phyloP scores from a whole-genome alignment of 345 rosid genomes.

The Arabis alpina region DNA sequence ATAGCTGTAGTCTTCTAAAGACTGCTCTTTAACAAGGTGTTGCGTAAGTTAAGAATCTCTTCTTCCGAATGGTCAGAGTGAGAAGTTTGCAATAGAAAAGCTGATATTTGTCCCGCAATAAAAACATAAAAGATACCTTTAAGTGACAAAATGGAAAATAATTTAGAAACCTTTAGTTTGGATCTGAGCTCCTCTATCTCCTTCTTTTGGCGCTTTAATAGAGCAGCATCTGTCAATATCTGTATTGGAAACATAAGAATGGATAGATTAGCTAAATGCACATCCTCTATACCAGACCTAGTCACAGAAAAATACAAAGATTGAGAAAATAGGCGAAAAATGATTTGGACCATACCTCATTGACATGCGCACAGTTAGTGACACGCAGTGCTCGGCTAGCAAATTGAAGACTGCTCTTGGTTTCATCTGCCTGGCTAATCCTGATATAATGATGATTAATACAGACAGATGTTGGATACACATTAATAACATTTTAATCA shows the following conservation, averaged over 20 bases:
- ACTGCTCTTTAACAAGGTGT: constrained; percentile 87
- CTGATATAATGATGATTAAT: background rate
- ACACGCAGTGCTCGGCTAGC: too few relatives aligned
- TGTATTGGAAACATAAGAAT: constrained; percentile 39
- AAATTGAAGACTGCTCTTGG: constrained; percentile 94
- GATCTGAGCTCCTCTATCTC: constrained; percentile 97
- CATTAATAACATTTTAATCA: too few relatives aligned
- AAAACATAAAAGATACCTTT: constrained; percentile 12
- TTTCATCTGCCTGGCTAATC: constrained; percentile 72
- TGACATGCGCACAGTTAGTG: constrained; percentile 90
- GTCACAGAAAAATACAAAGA: constrained; percentile 3
- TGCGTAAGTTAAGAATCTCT: constrained; percentile 89
- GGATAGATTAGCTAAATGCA: constrained; percentile 3
- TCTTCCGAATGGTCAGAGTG: constrained; percentile 86
- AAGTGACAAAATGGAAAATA: constrained; percentile 10
- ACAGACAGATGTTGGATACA: too few relatives aligned
- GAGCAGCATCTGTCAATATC: constrained; percentile 95
- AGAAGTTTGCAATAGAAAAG: constrained; percentile 58
- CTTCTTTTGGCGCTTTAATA: constrained; percentile 93
- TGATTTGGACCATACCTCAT: constrained; percentile 64
- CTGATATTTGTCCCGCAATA: constrained; percentile 25
- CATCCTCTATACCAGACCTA: constrained; percentile 22
- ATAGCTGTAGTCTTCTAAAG: too few relatives aligned
- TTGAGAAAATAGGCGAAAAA: constrained; percentile 13
- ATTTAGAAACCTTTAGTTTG: constrained; percentile 66